phyloP scores from a whole-genome alignment of 148 eudicot species.

The Nepenthes gracilis region DNA sequence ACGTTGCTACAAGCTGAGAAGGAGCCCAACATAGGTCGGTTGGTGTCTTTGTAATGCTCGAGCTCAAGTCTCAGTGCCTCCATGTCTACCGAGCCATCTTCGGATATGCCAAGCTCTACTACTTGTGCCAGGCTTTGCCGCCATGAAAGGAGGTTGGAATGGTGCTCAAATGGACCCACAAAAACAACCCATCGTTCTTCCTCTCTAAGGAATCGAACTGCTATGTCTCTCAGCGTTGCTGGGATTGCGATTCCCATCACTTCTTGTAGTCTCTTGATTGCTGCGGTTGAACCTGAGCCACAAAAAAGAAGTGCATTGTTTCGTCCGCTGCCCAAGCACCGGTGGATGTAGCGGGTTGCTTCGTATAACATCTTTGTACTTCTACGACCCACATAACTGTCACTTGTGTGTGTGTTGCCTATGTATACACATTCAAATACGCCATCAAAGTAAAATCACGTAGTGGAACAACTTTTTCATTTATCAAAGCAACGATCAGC shows the following conservation, averaged over 20 bases:
- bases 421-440: too few relatives aligned
- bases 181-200: slow-evolving; percentile 67
- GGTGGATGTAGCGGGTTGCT: slow-evolving; percentile 40
- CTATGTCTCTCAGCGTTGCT: slow-evolving; percentile 25
- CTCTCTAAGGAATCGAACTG: slow-evolving; percentile 6
- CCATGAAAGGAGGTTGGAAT: slow-evolving; percentile 74
- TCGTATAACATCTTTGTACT: slow-evolving; percentile 38
- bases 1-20: slow-evolving; percentile 79
- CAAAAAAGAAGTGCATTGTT: slow-evolving; percentile 44
- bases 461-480: neutral
- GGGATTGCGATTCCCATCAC: slow-evolving; percentile 46
- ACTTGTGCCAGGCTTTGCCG: slow-evolving; percentile 61
- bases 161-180: slow-evolving; percentile 72
- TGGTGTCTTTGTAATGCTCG: slow-evolving; percentile 11
- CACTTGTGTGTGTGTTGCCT: slow-evolving; percentile 64
- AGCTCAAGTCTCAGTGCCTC: slow-evolving; percentile 25
- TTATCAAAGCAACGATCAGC: too few relatives aligned
- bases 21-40: slow-evolving; percentile 57
- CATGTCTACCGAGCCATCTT: slow-evolving; percentile 29
- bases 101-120: slow-evolving; percentile 38
- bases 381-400: slow-evolving; percentile 45
- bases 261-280: slow-evolving; percentile 60
- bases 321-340: slow-evolving; percentile 36
- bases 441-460: neutral
- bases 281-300: slow-evolving; percentile 62